A percentile compares a stretch with the other conserved stretches of the same genome.
These are phyloP conservation scores for Diversispora eburnea DNA, from an alignment of 192 early-diverging fungal species.

Conservation along the genomic window DNA sequence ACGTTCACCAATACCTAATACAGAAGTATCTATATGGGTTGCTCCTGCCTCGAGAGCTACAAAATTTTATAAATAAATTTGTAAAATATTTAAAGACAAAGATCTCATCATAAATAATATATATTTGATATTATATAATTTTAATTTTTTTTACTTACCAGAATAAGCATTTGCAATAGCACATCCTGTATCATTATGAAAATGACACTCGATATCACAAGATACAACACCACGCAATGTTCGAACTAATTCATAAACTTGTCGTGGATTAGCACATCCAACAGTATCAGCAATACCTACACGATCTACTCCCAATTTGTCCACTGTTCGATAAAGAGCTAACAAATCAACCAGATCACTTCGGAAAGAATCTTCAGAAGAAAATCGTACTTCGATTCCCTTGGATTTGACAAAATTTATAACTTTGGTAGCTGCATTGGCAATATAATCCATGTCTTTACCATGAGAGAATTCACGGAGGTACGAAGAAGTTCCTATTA, in stretches of 20 bases:
- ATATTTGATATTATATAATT: neutral
- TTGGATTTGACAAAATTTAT: slow-evolving; percentile 94
- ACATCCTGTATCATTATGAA: slow-evolving; percentile 99
- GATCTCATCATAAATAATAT: neutral
- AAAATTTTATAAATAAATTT: slow-evolving; percentile 20
- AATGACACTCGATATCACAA: slow-evolving; percentile 99
- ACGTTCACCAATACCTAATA: slow-evolving; percentile 97
- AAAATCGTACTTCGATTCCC: slow-evolving; percentile 96
- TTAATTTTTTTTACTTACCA: slow-evolving; percentile 32
- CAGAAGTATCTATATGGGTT: slow-evolving; percentile 97
- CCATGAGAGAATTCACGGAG: slow-evolving; percentile 98
- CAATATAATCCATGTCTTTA: slow-evolving; percentile 98
- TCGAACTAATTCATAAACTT: slow-evolving; percentile 96
- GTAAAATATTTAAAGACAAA: neutral
- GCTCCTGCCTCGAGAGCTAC: slow-evolving; percentile 92
- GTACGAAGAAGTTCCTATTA: slow-evolving; percentile 95
- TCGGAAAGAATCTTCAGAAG: slow-evolving; percentile 97
- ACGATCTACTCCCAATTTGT: slow-evolving; percentile 97
- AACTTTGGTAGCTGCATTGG: slow-evolving; percentile 93
- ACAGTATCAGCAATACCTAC: slow-evolving; percentile 99
- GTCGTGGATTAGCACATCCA: slow-evolving; percentile 95
- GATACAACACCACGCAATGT: slow-evolving; percentile 92
- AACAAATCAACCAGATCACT: slow-evolving; percentile 95
- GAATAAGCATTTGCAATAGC: slow-evolving; percentile 98
- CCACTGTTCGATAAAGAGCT: slow-evolving; percentile 93